These are phyloP conservation scores for Neospermospora avenae DNA, from an alignment of 2,329 filamentous ascomycete species.

Conservation along the genomic window DNA sequence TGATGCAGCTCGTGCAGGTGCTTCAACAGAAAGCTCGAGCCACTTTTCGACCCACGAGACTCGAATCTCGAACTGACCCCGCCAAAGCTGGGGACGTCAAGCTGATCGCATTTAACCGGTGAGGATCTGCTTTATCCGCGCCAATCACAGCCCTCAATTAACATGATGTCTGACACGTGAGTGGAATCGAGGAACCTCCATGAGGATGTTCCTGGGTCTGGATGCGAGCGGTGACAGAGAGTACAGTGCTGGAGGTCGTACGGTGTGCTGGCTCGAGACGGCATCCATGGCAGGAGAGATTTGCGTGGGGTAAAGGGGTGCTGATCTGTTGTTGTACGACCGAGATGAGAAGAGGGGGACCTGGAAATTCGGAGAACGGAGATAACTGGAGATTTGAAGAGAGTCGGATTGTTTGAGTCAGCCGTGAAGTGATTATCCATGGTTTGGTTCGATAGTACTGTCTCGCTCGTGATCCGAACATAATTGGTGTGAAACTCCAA, in stretches of 20 bases:
- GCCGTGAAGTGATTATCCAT: too few relatives aligned
- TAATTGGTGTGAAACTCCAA: too few relatives aligned
- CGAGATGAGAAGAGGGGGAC: too few relatives aligned
- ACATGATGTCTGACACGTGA: not conserved
- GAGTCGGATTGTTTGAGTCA: too few relatives aligned
- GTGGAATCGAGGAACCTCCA: not conserved
- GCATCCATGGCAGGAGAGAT: not conserved
- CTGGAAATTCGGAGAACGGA: not conserved
- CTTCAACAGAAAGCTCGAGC: not conserved
- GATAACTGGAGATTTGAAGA: not conserved
- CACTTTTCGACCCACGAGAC: constrained; percentile 14
- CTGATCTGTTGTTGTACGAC: not conserved
- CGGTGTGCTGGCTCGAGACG: not conserved
- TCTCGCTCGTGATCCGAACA: too few relatives aligned
- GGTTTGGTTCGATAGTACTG: too few relatives aligned
- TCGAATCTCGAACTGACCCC: constrained; percentile 4
- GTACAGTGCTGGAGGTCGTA: not conserved
- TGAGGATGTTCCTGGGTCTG: not conserved
- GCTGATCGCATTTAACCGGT: constrained; percentile 17
- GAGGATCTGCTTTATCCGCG: constrained; percentile 20
- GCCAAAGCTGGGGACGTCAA: constrained; percentile 8
- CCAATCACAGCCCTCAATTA: constrained; percentile 22
- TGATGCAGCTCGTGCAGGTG: constrained; percentile 1
- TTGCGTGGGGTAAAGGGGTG: not conserved
- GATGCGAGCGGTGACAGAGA: not conserved